Evolutionary conservation across 176 grass and related monocot genomes (phyloP).

Genomic region (Hordeum vulgare): MorexV3_pseudomolecules_assembly NC_058521.1:568792452-568792951

Average conservation of each 20-base stretch:
- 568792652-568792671: background rate
- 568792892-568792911: too few relatives aligned
- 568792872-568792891: background rate
- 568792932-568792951: background rate
- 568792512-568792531: too few relatives aligned
- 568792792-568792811: constrained; percentile 4
- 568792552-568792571: background rate
- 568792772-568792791: constrained; percentile 11
- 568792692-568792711: constrained; percentile 25
- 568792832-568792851: background rate
- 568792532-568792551: too few relatives aligned
- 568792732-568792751: constrained; percentile 13
- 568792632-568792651: constrained; percentile 6
- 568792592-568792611: constrained; percentile 27
- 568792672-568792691: background rate
- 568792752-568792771: constrained; percentile 13
- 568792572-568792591: background rate
- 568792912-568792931: background rate
- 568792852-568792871: background rate
- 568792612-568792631: constrained; percentile 15
- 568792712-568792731: constrained; percentile 1
- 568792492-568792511: background rate
- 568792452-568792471: background rate
- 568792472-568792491: background rate
- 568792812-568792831: background rate